These are phyloP conservation scores for Talaromyces sp. DNA, from an alignment of 2,329 filamentous ascomycete species.

Conservation along the genomic window DNA sequence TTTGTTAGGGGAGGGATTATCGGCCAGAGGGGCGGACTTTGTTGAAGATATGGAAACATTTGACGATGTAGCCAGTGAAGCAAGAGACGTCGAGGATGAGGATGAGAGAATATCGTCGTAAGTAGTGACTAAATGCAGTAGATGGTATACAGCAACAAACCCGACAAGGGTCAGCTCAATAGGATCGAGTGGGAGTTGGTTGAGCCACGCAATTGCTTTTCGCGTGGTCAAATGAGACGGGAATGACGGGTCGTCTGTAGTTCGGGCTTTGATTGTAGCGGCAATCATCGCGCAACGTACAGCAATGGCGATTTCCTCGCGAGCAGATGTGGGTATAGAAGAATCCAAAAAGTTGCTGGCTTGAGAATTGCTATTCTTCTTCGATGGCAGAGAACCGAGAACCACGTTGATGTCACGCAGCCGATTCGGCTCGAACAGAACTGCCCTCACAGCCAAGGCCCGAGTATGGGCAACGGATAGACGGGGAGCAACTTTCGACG, in stretches of 20 bases:
- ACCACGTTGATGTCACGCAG: slow-evolving; percentile 48
- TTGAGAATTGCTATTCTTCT: slow-evolving; percentile 23
- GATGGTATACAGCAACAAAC: slow-evolving; percentile 37
- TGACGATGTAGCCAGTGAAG: slow-evolving; percentile 13
- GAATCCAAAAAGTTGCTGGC: slow-evolving; percentile 47
- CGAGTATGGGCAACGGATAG: slow-evolving; percentile 65
- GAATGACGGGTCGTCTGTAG: slow-evolving; percentile 24
- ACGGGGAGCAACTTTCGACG: slow-evolving; percentile 68
- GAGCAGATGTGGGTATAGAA: slow-evolving; percentile 46
- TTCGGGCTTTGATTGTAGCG: slow-evolving; percentile 41
- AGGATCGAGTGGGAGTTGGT: slow-evolving; percentile 37
- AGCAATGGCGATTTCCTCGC: slow-evolving; percentile 52
- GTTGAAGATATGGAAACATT: slow-evolving; percentile 4
- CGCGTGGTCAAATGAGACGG: slow-evolving; percentile 33
- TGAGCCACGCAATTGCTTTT: slow-evolving; percentile 39
- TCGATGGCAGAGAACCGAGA: slow-evolving; percentile 48
- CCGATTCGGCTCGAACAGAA: slow-evolving; percentile 52
- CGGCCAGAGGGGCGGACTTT: slow-evolving; percentile 13
- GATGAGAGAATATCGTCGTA: slow-evolving; percentile 34
- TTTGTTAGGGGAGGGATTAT: slow-evolving; percentile 11
- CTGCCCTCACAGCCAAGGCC: slow-evolving; percentile 54
- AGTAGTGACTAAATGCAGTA: slow-evolving; percentile 35
- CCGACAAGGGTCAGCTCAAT: slow-evolving; percentile 38
- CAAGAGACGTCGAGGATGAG: slow-evolving; percentile 17
- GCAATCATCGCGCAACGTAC: slow-evolving; percentile 58